Evolutionary conservation across 1,284 basidiomycete species (phyloP), one percentile per base, ranked within the genome.

Genomic region (Cryptococcus sp.): DNA sequence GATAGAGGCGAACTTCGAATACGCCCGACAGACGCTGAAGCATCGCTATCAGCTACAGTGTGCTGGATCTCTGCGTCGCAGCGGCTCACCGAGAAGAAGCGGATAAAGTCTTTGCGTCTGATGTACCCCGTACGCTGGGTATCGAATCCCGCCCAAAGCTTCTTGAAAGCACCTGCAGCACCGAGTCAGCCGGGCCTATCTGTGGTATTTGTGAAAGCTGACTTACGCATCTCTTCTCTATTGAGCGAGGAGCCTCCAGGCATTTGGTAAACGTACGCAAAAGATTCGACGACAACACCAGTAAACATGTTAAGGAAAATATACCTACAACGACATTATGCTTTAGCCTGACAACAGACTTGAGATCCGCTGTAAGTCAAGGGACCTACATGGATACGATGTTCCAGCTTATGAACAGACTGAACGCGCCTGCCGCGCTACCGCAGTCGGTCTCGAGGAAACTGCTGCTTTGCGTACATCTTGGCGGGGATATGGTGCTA

Each of bases 271-370:
- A 98, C 91, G 76, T 95, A 97, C 20, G 92, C 91, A 77, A 99
- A 98, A 72, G 90, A 96, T 77, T 98, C 90, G 69, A 98, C 93
- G 57, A 98, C 90, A 62, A 94, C 91, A 87, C 89, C 90, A 80
- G 90, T 92, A 76, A 93, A 93, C 86, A 94, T 88, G 81, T 96
- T 96, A 68, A 92, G 85, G 80, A 98, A 94, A 69, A 94, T 92
- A 74, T 93, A 93, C 91, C 93, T 72, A 7, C 46, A 56, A 52
- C 50, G 22, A 35, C 38, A 27, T n/a, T 40, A 25, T 17, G 44
- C 17, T 20, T 40, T 16, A 40, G 3, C 13, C 4, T 4, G 55
- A 57, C 53, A 61, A n/a, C 39, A 19, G 25, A 20, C 13, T 46
- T 39, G 8, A 17, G 25, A 19, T 15, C 5, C 19, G 15, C 19